A percentile compares a stretch with the other conserved stretches of the same genome.
phyloP scores from a whole-genome alignment of 2,329 filamentous ascomycete genomes.

The Talaromyces atroroseus region DNA sequence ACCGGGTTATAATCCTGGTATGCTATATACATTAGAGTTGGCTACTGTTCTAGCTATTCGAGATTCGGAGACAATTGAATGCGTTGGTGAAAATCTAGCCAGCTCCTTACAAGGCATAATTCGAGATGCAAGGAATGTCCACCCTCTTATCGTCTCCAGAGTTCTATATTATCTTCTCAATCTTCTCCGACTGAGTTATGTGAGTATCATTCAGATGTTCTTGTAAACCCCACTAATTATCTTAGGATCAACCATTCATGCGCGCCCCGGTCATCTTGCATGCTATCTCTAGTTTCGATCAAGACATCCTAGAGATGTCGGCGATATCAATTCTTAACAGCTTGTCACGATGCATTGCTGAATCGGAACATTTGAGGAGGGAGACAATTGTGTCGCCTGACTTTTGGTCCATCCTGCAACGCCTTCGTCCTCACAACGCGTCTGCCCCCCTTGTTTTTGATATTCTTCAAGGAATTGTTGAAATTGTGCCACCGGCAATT shows the following conservation, averaged over 20 bases:
- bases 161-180: slow-evolving; percentile 81
- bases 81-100: slow-evolving; percentile 72
- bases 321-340: slow-evolving; percentile 73
- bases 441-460: slow-evolving; percentile 76
- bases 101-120: slow-evolving; percentile 76
- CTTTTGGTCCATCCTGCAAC: slow-evolving; percentile 87
- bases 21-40: slow-evolving; percentile 88
- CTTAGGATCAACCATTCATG: slow-evolving; percentile 79
- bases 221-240: slow-evolving; percentile 16
- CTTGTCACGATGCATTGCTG: slow-evolving; percentile 71
- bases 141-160: slow-evolving; percentile 77
- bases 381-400: slow-evolving; percentile 96
- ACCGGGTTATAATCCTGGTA: slow-evolving; percentile 73
- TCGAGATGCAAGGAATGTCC: slow-evolving; percentile 70
- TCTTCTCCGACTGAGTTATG: slow-evolving; percentile 77
- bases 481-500: slow-evolving; percentile 69
- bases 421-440: slow-evolving; percentile 63
- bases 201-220: slow-evolving; percentile 27
- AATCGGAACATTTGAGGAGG: slow-evolving; percentile 71
- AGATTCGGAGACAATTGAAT: slow-evolving; percentile 65
- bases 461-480: slow-evolving; percentile 73
- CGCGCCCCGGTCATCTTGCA: slow-evolving; percentile 88
- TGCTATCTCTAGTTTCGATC: slow-evolving; percentile 79
- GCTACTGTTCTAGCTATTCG: slow-evolving; percentile 75
- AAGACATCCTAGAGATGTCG: slow-evolving; percentile 69